phyloP scores from a whole-genome alignment of 164 flowering plant species.

The Cinnamomum micranthum region DNA sequence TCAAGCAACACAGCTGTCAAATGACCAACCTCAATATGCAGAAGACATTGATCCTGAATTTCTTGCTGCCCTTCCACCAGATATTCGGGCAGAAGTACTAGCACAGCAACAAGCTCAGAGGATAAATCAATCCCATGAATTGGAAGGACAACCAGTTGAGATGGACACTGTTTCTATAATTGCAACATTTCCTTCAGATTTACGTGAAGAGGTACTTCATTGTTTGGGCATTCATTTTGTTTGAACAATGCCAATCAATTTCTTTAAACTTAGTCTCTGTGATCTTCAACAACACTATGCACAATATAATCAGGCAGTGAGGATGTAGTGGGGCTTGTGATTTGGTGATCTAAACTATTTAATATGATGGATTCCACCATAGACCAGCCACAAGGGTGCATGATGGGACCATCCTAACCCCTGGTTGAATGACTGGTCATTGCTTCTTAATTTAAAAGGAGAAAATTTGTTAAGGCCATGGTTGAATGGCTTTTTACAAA shows the following conservation, averaged over 20 bases:
- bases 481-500: too few relatives aligned
- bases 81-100: conserved; percentile 92
- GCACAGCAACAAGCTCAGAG: conserved; percentile 97
- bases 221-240: too few relatives aligned
- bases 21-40: conserved; percentile 55
- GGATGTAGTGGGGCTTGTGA: neutral
- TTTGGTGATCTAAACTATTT: neutral
- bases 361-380: too few relatives aligned
- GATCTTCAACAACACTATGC: too few relatives aligned
- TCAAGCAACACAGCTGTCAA: conserved; percentile 70
- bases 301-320: too few relatives aligned
- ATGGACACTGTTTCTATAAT: conserved; percentile 98
- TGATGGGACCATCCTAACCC: neutral
- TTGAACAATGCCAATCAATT: too few relatives aligned
- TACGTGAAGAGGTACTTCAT: conserved; percentile 87
- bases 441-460: too few relatives aligned
- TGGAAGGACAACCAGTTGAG: conserved; percentile 98
- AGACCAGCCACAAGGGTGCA: too few relatives aligned
- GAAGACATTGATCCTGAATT: conserved; percentile 99
- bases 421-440: too few relatives aligned
- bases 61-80: conserved; percentile 97
- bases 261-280: too few relatives aligned
- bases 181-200: conserved; percentile 94
- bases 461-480: too few relatives aligned
- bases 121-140: conserved; percentile 81